Percentiles rank a stretch among this genome's conserved stretches.
These are phyloP conservation scores for Ustilago lituana DNA, from an alignment of 1,284 basidiomycete genomes.

Conservation along the genomic window DNA sequence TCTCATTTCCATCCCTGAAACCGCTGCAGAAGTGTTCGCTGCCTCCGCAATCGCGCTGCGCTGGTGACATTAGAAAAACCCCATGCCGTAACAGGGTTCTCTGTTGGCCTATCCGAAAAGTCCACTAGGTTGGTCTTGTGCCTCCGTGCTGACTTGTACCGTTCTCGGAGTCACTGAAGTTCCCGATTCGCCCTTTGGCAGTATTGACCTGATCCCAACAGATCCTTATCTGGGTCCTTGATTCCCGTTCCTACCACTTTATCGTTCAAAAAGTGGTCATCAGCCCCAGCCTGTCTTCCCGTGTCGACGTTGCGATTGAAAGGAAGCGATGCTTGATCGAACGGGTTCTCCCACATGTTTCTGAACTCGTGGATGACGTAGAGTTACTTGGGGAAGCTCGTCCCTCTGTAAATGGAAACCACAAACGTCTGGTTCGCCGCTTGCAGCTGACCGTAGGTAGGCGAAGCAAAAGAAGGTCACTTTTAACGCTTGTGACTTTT, in stretches of 20 bases:
- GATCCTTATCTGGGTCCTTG: slow-evolving; percentile 74
- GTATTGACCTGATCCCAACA: slow-evolving; percentile 71
- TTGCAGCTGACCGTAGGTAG: slow-evolving; percentile 82
- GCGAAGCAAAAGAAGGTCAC: too few species aligned
- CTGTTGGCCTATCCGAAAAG: slow-evolving; percentile 1
- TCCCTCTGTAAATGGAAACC: slow-evolving; percentile 81
- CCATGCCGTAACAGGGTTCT: background rate
- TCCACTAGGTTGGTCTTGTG: slow-evolving; percentile 73
- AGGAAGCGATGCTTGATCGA: slow-evolving; percentile 77
- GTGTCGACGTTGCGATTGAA: slow-evolving; percentile 86
- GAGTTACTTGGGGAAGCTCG: slow-evolving; percentile 76
- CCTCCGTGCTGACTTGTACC: slow-evolving; percentile 30
- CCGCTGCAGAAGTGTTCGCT: background rate
- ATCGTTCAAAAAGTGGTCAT: slow-evolving; percentile 72
- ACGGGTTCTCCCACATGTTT: slow-evolving; percentile 90
- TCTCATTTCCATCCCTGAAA: too few species aligned
- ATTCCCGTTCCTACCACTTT: slow-evolving; percentile 70
- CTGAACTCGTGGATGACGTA: slow-evolving; percentile 91
- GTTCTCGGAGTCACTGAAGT: slow-evolving; percentile 19
- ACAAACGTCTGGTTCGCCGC: slow-evolving; percentile 79
- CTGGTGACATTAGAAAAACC: background rate
- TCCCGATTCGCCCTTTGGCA: background rate
- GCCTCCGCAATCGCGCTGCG: background rate
- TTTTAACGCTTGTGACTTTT: too few species aligned
- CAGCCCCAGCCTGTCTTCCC: slow-evolving; percentile 71